These are phyloP conservation scores for Fraxinus dipetala DNA, from an alignment of 305 asterid species.

Conservation along the genomic window DNA sequence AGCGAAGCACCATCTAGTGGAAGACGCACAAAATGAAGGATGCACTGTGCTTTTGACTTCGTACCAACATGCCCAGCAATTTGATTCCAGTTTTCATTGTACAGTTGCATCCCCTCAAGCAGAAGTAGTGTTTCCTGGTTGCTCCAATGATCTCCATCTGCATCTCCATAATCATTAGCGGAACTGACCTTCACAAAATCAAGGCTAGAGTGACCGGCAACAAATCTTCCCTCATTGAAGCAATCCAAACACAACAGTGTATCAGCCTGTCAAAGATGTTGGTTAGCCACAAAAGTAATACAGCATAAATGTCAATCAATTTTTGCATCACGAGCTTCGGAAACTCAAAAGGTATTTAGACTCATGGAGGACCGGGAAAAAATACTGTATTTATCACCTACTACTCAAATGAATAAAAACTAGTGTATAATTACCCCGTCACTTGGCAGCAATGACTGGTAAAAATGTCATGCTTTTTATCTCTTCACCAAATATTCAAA, in stretches of 20 bases:
- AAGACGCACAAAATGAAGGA: conserved; percentile 85
- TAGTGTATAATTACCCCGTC: background rate
- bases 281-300: conserved; percentile 21
- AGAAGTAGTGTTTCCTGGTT: conserved; percentile 84
- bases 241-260: conserved; percentile 77
- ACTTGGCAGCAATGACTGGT: background rate
- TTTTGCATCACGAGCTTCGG: background rate
- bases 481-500: background rate
- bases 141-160: conserved; percentile 86
- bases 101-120: conserved; percentile 85
- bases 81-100: conserved; percentile 83
- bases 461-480: background rate
- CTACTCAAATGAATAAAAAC: background rate
- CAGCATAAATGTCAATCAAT: background rate
- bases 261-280: conserved; percentile 59
- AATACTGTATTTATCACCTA: background rate
- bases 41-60: conserved; percentile 93
- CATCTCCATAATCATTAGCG: conserved; percentile 57
- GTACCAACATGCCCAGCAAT: conserved; percentile 91
- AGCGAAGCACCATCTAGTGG: conserved; percentile 61
- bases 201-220: conserved; percentile 87
- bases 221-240: conserved; percentile 83
- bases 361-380: background rate
- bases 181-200: conserved; percentile 74
- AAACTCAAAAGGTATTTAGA: background rate